Conservation (phyloP, 129 eudicot species). For the Flaveria ramosissima region DNA sequence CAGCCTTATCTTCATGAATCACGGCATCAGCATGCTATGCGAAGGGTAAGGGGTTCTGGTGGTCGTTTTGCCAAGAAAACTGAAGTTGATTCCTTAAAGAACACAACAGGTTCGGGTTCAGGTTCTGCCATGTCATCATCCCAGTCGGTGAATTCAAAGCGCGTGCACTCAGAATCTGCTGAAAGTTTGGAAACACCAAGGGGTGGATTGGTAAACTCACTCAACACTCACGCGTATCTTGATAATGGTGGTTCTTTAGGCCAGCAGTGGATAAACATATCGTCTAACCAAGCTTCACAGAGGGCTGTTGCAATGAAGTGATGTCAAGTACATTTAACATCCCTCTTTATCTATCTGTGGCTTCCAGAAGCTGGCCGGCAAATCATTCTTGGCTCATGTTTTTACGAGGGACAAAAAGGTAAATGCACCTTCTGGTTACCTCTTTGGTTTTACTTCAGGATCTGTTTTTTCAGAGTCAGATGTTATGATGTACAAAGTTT, state of each 20-base stretch:
- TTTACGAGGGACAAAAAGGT: conserved; percentile 31
- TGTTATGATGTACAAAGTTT: conserved; percentile 44
- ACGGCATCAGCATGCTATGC: conserved; percentile 87
- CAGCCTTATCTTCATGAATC: conserved; percentile 98
- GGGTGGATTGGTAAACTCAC: conserved; percentile 32
- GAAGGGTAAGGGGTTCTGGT: conserved; percentile 78
- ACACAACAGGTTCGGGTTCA: conserved; percentile 28
- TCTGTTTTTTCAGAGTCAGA: conserved; percentile 5
- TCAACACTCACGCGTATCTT: conserved; percentile 22
- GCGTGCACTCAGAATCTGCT: conserved; percentile 36
- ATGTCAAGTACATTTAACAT: conserved; percentile 6
- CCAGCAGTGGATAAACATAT: conserved; percentile 54
- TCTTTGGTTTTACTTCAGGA: conserved; percentile 31
- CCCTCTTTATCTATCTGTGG: conserved; percentile 6
- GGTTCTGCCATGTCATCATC: conserved; percentile 27
- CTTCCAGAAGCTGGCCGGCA: conserved; percentile 59
- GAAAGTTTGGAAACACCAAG: conserved; percentile 33
- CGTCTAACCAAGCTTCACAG: conserved; percentile 46
- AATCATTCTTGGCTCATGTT: conserved; percentile 86
- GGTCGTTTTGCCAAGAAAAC: conserved; percentile 89
- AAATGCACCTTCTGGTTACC: conserved; percentile 27
- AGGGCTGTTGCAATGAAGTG: conserved; percentile 65
- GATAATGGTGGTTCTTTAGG: conserved; percentile 39
- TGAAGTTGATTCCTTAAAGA: conserved; percentile 42
- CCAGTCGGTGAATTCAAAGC: conserved; percentile 40